Evolutionary conservation across 768 basidiomycete species (phyloP).

Genomic region (Porphyrellus cyaneotinctus): DNA sequence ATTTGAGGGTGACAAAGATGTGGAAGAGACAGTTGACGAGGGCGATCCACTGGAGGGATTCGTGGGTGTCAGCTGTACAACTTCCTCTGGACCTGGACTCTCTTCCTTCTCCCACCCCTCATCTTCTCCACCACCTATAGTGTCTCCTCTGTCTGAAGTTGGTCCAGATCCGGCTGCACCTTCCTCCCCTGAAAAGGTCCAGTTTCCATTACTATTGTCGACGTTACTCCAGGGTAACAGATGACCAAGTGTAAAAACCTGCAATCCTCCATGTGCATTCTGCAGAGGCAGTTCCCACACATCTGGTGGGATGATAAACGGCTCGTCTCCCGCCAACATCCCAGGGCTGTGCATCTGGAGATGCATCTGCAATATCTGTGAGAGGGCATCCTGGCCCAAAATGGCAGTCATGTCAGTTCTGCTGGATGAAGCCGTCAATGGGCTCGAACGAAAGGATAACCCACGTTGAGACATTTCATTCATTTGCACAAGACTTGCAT

Average conservation of each 20-base stretch:
- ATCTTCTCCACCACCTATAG: slow-evolving; percentile 19
- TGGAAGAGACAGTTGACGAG: slow-evolving; percentile 15
- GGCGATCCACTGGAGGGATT: slow-evolving; percentile 18
- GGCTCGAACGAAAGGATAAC: slow-evolving; percentile 25
- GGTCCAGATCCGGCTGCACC: slow-evolving; percentile 5
- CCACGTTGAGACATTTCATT: slow-evolving; percentile 66
- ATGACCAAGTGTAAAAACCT: slow-evolving; percentile 80
- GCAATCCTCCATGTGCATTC: slow-evolving; percentile 56
- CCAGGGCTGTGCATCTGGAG: slow-evolving; percentile 37
- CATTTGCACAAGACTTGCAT: slow-evolving; percentile 70
- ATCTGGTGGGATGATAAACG: slow-evolving; percentile 27
- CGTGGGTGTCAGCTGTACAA: slow-evolving; percentile 38
- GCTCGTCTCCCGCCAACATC: slow-evolving; percentile 25
- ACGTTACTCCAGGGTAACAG: slow-evolving; percentile 54
- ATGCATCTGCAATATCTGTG: slow-evolving; percentile 47
- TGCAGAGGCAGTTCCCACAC: slow-evolving; percentile 28
- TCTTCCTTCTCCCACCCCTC: slow-evolving; percentile 26
- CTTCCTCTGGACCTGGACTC: slow-evolving; percentile 34
- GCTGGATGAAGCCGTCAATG: slow-evolving; percentile 13
- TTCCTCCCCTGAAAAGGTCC: slow-evolving; percentile 48
- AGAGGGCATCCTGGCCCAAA: slow-evolving; percentile 42
- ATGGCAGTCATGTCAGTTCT: slow-evolving; percentile 11
- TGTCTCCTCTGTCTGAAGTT: slow-evolving; percentile 19
- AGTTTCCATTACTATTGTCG: slow-evolving; percentile 54
- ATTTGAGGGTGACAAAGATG: slow-evolving; percentile 7